phyloP scores from a whole-genome alignment of 352 stramenopile genomes.

The Phytophthora pinifolia region DNA sequence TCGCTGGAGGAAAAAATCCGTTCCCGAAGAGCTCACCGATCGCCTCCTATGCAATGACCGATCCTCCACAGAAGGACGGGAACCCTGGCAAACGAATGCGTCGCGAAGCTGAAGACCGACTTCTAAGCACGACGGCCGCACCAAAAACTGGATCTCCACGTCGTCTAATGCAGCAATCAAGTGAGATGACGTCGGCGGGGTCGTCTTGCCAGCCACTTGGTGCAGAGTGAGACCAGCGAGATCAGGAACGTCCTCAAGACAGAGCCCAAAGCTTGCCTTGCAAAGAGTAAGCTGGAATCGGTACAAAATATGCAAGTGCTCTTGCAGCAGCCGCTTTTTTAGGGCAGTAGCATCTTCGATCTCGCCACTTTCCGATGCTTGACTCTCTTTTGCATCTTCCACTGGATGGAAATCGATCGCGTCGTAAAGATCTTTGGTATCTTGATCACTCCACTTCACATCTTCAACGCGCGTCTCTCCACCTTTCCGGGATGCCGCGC shows the following conservation, averaged over 20 bases:
- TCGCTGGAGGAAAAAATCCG: conserved; percentile 65
- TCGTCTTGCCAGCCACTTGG: conserved; percentile 10
- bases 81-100: conserved; percentile 58
- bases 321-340: conserved; percentile 30
- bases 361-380: conserved; percentile 20
- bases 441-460: conserved; percentile 83
- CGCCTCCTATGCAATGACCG: conserved; percentile 13
- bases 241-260: conserved; percentile 36
- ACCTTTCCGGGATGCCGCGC: conserved; percentile 1
- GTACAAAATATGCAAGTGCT: conserved; percentile 78
- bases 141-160: conserved; percentile 71
- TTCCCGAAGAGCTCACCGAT: conserved; percentile 26
- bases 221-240: conserved; percentile 10
- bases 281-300: conserved; percentile 64
- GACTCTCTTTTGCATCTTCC: conserved; percentile 26
- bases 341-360: conserved; percentile 20
- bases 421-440: conserved; percentile 77
- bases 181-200: conserved; percentile 18
- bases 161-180: conserved; percentile 60
- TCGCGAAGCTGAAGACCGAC: conserved; percentile 69
- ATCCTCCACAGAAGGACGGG: conserved; percentile 16
- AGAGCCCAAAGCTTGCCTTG: conserved; percentile 56
- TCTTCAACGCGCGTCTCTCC: conserved; percentile 39
- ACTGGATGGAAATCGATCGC: conserved; percentile 82
- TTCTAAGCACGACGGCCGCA: conserved; percentile 65